phyloP scores from a whole-genome alignment of 164 flowering plant genomes.

The Macadamia tetraphylla region DNA sequence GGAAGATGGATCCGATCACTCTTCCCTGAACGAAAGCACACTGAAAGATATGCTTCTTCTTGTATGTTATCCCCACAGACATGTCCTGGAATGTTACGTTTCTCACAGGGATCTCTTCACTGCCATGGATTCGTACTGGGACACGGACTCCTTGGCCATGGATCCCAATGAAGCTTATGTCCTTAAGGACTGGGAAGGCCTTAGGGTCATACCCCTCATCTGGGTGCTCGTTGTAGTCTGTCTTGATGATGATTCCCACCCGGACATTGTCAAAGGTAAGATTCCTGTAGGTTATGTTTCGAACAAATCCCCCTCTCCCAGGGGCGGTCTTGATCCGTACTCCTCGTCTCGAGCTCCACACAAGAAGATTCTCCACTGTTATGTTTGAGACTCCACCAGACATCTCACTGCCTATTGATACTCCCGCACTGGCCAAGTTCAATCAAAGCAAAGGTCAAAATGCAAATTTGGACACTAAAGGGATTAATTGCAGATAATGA shows the following conservation, averaged over 20 bases:
- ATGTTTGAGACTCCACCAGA: slow-evolving; percentile 93
- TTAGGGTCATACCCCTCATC: slow-evolving; percentile 68
- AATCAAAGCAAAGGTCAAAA: slow-evolving; percentile 5
- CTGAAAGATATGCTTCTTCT: slow-evolving; percentile 92
- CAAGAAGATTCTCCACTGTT: slow-evolving; percentile 70
- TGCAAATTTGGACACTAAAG: not conserved
- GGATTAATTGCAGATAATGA: too few relatives aligned
- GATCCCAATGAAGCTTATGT: slow-evolving; percentile 58
- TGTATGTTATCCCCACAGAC: slow-evolving; percentile 84
- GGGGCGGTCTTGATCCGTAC: slow-evolving; percentile 87
- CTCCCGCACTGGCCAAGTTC: slow-evolving; percentile 69
- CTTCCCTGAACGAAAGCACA: slow-evolving; percentile 83
- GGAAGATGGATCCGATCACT: slow-evolving; percentile 74
- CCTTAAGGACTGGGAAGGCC: slow-evolving; percentile 57
- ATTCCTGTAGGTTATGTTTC: slow-evolving; percentile 59
- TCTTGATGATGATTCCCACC: slow-evolving; percentile 85
- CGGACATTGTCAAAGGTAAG: slow-evolving; percentile 74
- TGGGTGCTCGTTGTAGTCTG: slow-evolving; percentile 95
- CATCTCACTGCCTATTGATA: slow-evolving; percentile 98
- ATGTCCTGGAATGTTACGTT: slow-evolving; percentile 74
- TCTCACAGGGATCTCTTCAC: slow-evolving; percentile 71
- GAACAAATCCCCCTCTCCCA: slow-evolving; percentile 88
- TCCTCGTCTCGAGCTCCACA: slow-evolving; percentile 82
- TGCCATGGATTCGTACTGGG: slow-evolving; percentile 90
- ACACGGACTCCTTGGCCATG: slow-evolving; percentile 93